A percentile compares a stretch with the other conserved stretches of the same genome.
These are phyloP conservation scores for Venturia nashicola DNA, from an alignment of 2,329 filamentous ascomycete species.

Conservation along the genomic window DNA sequence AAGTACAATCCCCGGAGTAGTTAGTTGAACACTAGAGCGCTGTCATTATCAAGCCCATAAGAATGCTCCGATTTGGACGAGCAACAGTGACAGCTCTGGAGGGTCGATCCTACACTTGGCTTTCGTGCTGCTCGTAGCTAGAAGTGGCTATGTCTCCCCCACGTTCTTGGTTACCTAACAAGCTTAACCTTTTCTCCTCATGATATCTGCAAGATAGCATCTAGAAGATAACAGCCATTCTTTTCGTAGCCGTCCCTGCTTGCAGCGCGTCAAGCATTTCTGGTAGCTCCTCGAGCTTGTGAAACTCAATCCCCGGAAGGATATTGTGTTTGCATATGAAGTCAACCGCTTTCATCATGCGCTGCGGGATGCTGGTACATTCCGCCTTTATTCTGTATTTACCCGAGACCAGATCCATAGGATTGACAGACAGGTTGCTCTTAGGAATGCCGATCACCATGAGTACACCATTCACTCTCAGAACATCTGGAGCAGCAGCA, in stretches of 20 bases:
- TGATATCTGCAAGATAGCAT: neutral
- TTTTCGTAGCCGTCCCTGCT: slow-evolving; percentile 23
- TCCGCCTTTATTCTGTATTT: slow-evolving; percentile 30
- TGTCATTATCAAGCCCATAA: too few species aligned
- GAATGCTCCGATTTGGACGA: too few species aligned
- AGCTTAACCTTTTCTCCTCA: neutral
- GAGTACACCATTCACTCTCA: slow-evolving; percentile 27
- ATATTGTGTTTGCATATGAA: slow-evolving; percentile 32
- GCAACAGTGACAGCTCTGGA: too few species aligned
- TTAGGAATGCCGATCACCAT: slow-evolving; percentile 32
- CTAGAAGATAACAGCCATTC: slow-evolving; percentile 26
- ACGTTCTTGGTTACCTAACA: too few species aligned
- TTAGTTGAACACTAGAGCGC: too few species aligned
- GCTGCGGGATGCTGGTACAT: slow-evolving; percentile 29
- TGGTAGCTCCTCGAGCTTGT: slow-evolving; percentile 27
- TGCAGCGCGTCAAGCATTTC: slow-evolving; percentile 29
- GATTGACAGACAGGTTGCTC: slow-evolving; percentile 24
- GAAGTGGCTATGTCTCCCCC: too few species aligned
- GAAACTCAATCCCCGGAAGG: slow-evolving; percentile 27
- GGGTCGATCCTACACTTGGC: too few species aligned
- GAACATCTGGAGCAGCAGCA: slow-evolving; percentile 22
- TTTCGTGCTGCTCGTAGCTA: too few species aligned
- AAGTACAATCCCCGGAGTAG: too few species aligned
- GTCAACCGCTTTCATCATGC: slow-evolving; percentile 31
- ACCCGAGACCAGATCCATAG: slow-evolving; percentile 29